Conservation (phyloP, 345 rosid genomes). For the Pseudoturritis turrita region DNA sequence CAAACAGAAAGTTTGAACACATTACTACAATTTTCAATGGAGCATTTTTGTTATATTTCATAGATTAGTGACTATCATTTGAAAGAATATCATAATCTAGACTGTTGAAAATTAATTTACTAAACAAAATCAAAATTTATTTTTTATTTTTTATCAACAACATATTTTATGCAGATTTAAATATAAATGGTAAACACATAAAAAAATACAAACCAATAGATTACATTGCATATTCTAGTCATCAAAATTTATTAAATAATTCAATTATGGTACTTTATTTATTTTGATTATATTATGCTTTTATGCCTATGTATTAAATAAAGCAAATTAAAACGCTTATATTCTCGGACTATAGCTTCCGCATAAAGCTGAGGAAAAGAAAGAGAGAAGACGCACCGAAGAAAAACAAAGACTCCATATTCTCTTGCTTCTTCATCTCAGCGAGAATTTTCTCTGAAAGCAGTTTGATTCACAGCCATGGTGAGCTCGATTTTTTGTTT, state of each 20-base stretch:
- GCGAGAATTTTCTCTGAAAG: background rate
- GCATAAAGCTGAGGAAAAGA: constrained; percentile 14
- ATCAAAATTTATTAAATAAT: background rate
- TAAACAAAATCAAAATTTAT: no score
- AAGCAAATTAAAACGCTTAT: constrained; percentile 1
- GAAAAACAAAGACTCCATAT: constrained; percentile 9
- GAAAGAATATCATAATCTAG: no score
- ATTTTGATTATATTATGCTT: background rate
- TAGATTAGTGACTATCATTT: background rate
- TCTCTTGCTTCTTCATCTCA: constrained; percentile 17
- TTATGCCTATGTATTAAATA: constrained; percentile 3
- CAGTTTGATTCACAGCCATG: constrained; percentile 23
- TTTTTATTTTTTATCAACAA: no score
- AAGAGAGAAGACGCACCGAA: constrained; percentile 14
- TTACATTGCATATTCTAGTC: no score
- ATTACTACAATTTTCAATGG: no score
- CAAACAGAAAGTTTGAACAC: no score
- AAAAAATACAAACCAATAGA: no score
- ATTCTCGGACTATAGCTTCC: constrained; percentile 22
- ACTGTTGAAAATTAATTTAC: no score
- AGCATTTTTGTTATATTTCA: background rate
- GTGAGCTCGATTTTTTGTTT: constrained; percentile 17
- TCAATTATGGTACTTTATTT: background rate
- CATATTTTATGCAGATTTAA: no score
- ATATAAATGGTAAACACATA: no score